phyloP scores from a whole-genome alignment of 2,329 filamentous ascomycete species.

The Fusarium sp. region DNA sequence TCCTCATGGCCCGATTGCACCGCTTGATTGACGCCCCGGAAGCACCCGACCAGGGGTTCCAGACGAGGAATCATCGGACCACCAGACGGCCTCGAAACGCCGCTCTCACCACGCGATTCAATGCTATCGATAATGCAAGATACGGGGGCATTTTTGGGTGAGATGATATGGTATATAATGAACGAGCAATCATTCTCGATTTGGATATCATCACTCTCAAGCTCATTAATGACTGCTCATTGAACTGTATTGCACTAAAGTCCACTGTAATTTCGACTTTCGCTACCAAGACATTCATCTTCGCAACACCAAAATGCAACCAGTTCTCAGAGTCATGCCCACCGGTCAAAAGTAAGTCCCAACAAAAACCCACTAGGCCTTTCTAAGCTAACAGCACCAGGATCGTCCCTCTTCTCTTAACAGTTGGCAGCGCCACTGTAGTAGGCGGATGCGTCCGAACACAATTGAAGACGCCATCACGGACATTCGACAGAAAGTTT shows the following conservation, averaged over 20 bases:
- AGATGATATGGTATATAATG: slow-evolving; percentile 11
- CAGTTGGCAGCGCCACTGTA: slow-evolving; percentile 35
- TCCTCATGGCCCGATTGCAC: slow-evolving; percentile 16
- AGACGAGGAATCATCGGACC: slow-evolving; percentile 19
- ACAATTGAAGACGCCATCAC: slow-evolving; percentile 28
- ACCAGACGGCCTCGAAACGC: slow-evolving; percentile 27
- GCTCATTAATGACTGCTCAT: not conserved
- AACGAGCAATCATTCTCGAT: not conserved
- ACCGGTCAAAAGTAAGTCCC: slow-evolving; percentile 27
- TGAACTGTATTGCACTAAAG: not conserved
- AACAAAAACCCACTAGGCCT: not conserved
- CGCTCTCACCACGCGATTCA: slow-evolving; percentile 20
- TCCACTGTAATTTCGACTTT: not conserved
- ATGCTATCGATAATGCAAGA: slow-evolving; percentile 1
- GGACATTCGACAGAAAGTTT: slow-evolving; percentile 38
- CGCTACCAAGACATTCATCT: not conserved
- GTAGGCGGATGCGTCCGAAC: slow-evolving; percentile 21
- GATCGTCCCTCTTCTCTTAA: slow-evolving; percentile 36
- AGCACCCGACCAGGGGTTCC: slow-evolving; percentile 24
- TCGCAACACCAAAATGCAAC: slow-evolving; percentile 27
- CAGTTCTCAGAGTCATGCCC: slow-evolving; percentile 22
- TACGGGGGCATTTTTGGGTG: not conserved
- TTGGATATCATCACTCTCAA: not conserved
- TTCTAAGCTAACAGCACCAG: slow-evolving; percentile 17
- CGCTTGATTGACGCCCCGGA: slow-evolving; percentile 14